These are phyloP conservation scores for Pichia sp. DNA, from an alignment of 1,139 yeast genomes.

Conservation along the genomic window DNA sequence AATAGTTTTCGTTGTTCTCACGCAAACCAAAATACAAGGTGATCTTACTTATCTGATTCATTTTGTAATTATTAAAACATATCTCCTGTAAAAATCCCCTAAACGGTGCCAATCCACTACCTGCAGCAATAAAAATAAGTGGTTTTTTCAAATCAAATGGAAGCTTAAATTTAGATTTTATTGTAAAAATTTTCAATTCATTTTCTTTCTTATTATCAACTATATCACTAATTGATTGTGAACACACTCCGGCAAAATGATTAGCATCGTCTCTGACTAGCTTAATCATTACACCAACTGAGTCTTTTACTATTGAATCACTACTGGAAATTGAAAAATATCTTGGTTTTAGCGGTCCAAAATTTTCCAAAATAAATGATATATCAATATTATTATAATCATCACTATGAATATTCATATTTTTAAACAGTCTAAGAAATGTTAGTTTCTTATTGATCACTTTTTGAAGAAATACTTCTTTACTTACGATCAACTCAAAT, in stretches of 20 bases:
- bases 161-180: conserved; percentile 87
- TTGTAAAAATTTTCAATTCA: conserved; percentile 73
- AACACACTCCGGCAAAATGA: conserved; percentile 70
- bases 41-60: conserved; percentile 49
- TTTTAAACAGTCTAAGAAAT: conserved; percentile 63
- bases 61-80: conserved; percentile 22
- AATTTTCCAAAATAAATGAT: conserved; percentile 71
- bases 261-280: conserved; percentile 48
- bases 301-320: neutral
- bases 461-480: conserved; percentile 54
- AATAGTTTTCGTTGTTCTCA: conserved; percentile 53
- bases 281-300: conserved; percentile 62
- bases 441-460: conserved; percentile 56
- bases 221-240: conserved; percentile 72
- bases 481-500: conserved; percentile 53
- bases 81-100: conserved; percentile 80
- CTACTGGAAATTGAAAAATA: conserved; percentile 77
- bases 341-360: conserved; percentile 83
- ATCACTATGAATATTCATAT: conserved; percentile 37
- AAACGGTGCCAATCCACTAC: conserved; percentile 97
- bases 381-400: conserved; percentile 80
- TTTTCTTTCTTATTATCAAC: conserved; percentile 50
- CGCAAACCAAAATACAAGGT: conserved; percentile 83
- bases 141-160: conserved; percentile 78
- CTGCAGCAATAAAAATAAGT: conserved; percentile 89